phyloP scores from a whole-genome alignment of 176 grass and related monocot species.

The Thalia dealbata region DNA sequence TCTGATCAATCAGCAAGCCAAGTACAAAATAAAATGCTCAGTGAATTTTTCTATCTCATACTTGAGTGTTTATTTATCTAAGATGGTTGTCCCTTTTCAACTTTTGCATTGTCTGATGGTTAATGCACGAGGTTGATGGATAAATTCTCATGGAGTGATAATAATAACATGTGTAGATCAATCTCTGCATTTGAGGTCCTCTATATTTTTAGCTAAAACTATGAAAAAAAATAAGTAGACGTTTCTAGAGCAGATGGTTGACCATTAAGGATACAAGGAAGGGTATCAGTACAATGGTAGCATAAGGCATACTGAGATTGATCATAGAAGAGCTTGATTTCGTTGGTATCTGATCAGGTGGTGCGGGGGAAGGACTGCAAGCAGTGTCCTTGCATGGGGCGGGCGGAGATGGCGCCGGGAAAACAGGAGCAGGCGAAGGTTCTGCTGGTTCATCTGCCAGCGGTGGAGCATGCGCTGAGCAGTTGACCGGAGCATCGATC shows the following conservation, averaged over 20 bases:
- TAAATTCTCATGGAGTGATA: too few relatives aligned
- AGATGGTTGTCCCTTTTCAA: too few relatives aligned
- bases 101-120: too few relatives aligned
- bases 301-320: background rate
- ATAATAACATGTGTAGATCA: too few relatives aligned
- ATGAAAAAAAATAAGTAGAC: too few relatives aligned
- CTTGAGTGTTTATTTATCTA: too few relatives aligned
- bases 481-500: constrained; percentile 17
- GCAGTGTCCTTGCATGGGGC: background rate
- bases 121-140: too few relatives aligned
- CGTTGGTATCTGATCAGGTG: background rate
- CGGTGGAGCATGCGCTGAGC: constrained; percentile 2
- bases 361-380: background rate
- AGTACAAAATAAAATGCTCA: too few relatives aligned
- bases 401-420: constrained; percentile 12
- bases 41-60: too few relatives aligned
- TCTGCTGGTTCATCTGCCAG: constrained; percentile 6
- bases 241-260: background rate
- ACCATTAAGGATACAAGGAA: background rate
- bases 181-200: background rate
- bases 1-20: too few relatives aligned
- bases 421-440: constrained; percentile 13
- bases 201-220: background rate
- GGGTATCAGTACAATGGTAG: background rate
- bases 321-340: background rate